phyloP scores from a whole-genome alignment of 2,329 filamentous ascomycete genomes.

The Fusarium concolor region DNA sequence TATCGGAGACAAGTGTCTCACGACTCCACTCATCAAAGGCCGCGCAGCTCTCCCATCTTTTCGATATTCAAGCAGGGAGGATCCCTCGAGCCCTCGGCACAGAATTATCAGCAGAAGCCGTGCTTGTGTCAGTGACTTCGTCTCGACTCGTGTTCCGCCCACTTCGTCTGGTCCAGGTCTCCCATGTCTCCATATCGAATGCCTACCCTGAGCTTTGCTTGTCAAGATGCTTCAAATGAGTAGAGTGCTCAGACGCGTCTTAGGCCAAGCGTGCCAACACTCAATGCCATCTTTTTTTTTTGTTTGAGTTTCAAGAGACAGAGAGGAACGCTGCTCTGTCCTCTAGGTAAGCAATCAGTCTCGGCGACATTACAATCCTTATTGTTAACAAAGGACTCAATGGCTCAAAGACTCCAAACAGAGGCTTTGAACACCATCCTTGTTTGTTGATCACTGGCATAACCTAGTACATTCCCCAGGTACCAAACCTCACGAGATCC shows the following conservation, averaged over 20 bases:
- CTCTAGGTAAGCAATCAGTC: conserved; percentile 18
- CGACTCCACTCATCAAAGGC: conserved; percentile 33
- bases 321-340: conserved; percentile 1
- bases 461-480: conserved; percentile 36
- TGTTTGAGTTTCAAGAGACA: neutral
- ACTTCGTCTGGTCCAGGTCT: conserved; percentile 22
- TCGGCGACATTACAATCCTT: conserved; percentile 29
- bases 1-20: conserved; percentile 45
- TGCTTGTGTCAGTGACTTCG: conserved; percentile 15
- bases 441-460: conserved; percentile 23
- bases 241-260: conserved; percentile 1
- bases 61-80: conserved; percentile 38
- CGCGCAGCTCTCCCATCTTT: conserved; percentile 25
- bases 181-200: conserved; percentile 19
- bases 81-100: conserved; percentile 19
- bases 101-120: conserved; percentile 14
- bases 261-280: conserved; percentile 3
- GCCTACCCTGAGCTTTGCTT: conserved; percentile 8
- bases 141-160: conserved; percentile 18
- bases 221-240: conserved; percentile 16
- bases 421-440: conserved; percentile 24
- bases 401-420: conserved; percentile 7
- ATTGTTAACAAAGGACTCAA: conserved; percentile 17
- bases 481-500: conserved; percentile 22
- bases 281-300: neutral